These are phyloP conservation scores for Erodium texanum DNA, from an alignment of 441 rosid species.

Conservation along the genomic window DNA sequence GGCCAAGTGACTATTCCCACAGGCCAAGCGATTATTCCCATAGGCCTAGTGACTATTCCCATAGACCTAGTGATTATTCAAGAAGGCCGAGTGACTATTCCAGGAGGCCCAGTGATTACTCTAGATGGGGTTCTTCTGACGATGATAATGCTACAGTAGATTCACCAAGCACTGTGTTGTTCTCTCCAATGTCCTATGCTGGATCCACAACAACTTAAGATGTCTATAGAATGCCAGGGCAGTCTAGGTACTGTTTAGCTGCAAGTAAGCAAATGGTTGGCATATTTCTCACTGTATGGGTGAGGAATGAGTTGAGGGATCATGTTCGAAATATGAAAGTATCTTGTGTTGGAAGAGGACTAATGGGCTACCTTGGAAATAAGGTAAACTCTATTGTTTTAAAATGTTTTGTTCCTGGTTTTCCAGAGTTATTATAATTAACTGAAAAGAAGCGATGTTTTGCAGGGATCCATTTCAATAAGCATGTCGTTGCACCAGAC, in stretches of 20 bases:
- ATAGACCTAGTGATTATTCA: background rate
- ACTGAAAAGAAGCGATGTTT: slow-evolving; percentile 5
- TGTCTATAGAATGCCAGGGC: slow-evolving; percentile 54
- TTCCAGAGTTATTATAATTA: background rate
- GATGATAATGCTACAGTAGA: slow-evolving; percentile 55
- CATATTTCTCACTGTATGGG: slow-evolving; percentile 86
- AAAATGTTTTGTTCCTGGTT: background rate
- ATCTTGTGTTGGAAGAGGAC: slow-evolving; percentile 15
- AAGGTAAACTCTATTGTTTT: slow-evolving; percentile 70
- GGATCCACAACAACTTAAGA: slow-evolving; percentile 51
- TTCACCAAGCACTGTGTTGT: slow-evolving; percentile 69
- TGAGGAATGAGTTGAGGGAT: slow-evolving; percentile 74
- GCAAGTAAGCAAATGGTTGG: slow-evolving; percentile 98
- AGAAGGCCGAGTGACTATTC: background rate
- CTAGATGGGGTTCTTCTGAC: slow-evolving; percentile 87
- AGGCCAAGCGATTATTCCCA: background rate
- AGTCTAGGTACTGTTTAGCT: slow-evolving; percentile 75
- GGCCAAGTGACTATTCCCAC: background rate
- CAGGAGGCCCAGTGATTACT: slow-evolving; percentile 51
- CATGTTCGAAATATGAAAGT: slow-evolving; percentile 81
- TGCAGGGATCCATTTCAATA: slow-evolving; percentile 96
- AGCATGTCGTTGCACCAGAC: slow-evolving; percentile 96
- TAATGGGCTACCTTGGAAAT: slow-evolving; percentile 96
- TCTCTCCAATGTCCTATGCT: slow-evolving; percentile 64
- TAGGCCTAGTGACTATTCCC: background rate